Base-by-base conservation (phyloP, 768 basidiomycete genomes). In the Stropharia rugosoannulata region DNA sequence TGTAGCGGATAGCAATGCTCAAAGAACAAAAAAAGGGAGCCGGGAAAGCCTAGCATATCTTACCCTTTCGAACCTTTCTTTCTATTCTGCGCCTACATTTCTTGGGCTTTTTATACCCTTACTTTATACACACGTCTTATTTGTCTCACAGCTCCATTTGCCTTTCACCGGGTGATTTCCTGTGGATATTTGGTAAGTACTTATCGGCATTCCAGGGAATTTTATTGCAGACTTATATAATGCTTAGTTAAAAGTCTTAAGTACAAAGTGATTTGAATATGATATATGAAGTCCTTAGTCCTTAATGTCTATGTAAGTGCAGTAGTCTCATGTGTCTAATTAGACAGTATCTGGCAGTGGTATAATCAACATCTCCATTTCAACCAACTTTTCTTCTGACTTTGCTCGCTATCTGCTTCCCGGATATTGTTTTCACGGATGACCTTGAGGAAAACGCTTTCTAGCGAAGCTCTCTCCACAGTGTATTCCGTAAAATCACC, bases 1-100 rank as follows among this genome's bases (percentile, higher is more conserved):
- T 45, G 47, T 49, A 89, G 89, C 84, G 88, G 8, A 90, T 93
- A 51, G 89, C 89, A 8, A 80, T 83, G 66, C 67, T 91, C 61
- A 93, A 93, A 64, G 90, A 89, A 62, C 86, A 90, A 72, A 93
- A 92, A 73, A 89, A 84, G 69, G 76, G 73, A 51, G 73, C 70
- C 9, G 60, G 68, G 13, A 74, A 73, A 59, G 55, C 64, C 18
- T 67, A 54, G 58, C 54, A 36, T 48, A 39, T 7, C 22, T 50
- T 4, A 22, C 22, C 22, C 22, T 18, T 16, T 45, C 19, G 5
- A 15, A 12, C 11, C 36, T 41, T n/a, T 32, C 18, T 41, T 15
- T 19, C 25, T 6, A 11, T 40, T 8, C n/a, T 18, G 5, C 40
- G 12, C 41, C 10, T 9, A 12, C 10, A 41, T 25, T 22, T 18